Evolutionary conservation across 2,329 filamentous ascomycete species (phyloP).

Genomic region (Coniochaeta prunicola): DNA sequence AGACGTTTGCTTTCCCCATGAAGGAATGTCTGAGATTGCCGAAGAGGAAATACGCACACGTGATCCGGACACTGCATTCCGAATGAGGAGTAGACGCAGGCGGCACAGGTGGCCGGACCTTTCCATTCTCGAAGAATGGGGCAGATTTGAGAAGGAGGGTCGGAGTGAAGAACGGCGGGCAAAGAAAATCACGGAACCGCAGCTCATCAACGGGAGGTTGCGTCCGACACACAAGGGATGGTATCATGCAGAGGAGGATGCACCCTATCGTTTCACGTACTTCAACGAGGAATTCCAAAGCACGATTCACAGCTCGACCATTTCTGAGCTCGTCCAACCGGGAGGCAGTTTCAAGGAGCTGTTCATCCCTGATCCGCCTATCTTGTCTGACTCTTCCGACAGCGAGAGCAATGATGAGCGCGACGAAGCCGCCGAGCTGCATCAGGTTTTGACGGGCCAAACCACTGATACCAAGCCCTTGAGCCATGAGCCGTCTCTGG

Average conservation of each 20-base stretch:
- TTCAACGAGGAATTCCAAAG: conserved; percentile 97
- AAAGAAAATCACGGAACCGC: conserved; percentile 89
- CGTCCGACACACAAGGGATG: conserved; percentile 73
- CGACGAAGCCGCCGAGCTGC: conserved; percentile 10
- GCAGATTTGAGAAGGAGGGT: conserved; percentile 79
- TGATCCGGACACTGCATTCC: conserved; percentile 20
- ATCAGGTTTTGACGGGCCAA: conserved; percentile 13
- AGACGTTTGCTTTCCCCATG: conserved; percentile 87
- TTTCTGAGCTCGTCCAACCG: conserved; percentile 84
- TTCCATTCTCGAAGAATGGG: conserved; percentile 80
- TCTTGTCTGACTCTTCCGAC: conserved; percentile 64
- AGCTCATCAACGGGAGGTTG: conserved; percentile 83
- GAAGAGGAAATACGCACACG: conserved; percentile 62
- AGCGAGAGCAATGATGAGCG: conserved; percentile 58
- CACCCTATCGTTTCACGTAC: conserved; percentile 93
- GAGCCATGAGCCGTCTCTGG: conserved; percentile 38
- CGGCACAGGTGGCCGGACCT: conserved; percentile 81
- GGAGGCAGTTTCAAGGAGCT: conserved; percentile 79
- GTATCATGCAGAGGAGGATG: conserved; percentile 83
- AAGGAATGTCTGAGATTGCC: conserved; percentile 70
- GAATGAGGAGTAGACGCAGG: conserved; percentile 45
- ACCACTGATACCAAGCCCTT: conserved; percentile 36
- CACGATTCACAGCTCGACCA: conserved; percentile 92
- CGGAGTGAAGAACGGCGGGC: conserved; percentile 74
- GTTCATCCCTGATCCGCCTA: conserved; percentile 79